Base-by-base conservation (phyloP, 371 early-diverging fungal species). In the Choanephora cucurbitarum region DNA sequence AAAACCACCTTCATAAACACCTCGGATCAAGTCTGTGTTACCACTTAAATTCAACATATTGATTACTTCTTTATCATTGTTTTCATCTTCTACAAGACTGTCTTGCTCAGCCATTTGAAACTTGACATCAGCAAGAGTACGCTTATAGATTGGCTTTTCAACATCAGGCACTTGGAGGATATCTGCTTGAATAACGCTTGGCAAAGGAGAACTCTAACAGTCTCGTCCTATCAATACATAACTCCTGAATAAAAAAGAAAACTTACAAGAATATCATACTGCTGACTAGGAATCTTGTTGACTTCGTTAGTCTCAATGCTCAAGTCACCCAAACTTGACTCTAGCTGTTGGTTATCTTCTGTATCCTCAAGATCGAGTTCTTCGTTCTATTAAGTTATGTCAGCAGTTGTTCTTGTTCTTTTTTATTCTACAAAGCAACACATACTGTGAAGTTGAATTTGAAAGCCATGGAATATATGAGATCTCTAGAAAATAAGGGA, bases 1-100 rank as follows among this genome's bases (percentile, higher is more conserved):
- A 60, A 94, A 84, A 5, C 97, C 97, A 50, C 94, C 97, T 72
- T 95, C 97, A 62, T 95, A 96, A 2, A 91, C 91, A 15, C 93
- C 93, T 32, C 81, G 77, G 40, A 95, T 83, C 17, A 96, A 62
- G 71, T 96, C 97, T 37, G 77, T 77, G 44, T 78, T 84, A 15
- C 85, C 81, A n/a, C 79, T 80, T 57, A 81, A 55, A 65, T 75
- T 79, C 52, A 84, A 66, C 81, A 81, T 80, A 19, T 67, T 65
- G 0, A 63, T 56, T 0, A 80, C 72, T 45, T 80, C 68, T 24
- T 67, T 66, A 19, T 67, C 63, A 14, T 58, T 37, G 3, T 58
- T 65, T 0, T 57, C 77, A n/a, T 63, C 79, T 7, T 74, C 84
- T 18, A 46, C 34, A 60, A 87, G 67, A 4, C 77, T 77, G 51